Evolutionary conservation across 1,284 basidiomycete genomes (phyloP), one percentile per base, ranked within the genome.

Genomic region (Apiotrichum sp.): DNA sequence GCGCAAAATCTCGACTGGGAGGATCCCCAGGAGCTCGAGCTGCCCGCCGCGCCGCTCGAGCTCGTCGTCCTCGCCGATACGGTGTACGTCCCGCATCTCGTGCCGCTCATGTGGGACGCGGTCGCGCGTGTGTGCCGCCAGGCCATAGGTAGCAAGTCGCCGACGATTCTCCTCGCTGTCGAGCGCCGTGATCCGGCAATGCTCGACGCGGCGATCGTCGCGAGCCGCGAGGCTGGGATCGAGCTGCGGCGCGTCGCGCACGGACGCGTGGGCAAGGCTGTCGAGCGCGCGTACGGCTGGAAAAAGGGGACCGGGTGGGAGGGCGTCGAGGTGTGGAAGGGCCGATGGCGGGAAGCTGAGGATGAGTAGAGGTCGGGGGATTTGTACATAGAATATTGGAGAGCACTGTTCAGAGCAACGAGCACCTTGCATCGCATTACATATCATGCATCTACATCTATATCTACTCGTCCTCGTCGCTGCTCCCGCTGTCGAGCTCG

Each of bases 61-160:
- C 79, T 92, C 58, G 85, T 95, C 61, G 72, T 89, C 55, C 86
- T 89, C 14, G 85, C 90, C 55, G 92, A 96, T 74, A 93, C 92
- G 0, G 77, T 93, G 52, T 95, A 93, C 72, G 74, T 80, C 34
- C 70, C 80, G 1, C 76, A 80, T 7, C 84, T 93, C 50, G 74
- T 86, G 34, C 69, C 80, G 14, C 88, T 88, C 0, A 83, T 95
- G 47, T 80, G 92, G 45, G 80, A 41, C n/a, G n/a, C 40, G 40
- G 6, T 41, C 9, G 6, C 13, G 6, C 40, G 40, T n/a, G 6
- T 13, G 6, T 41, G 40, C 40, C 11, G n/a, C 10, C 29, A 29
- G 29, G 29, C 29, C 29, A 29, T 29, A 3, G 2, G 11, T 41
- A 2, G 11, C 11, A 14, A 11, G 6, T n/a, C 49, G 53, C 72